Evolutionary conservation across 305 asterid species (phyloP), one percentile per base, ranked within the genome.

Genomic region (Rubia tinctorum): DNA sequence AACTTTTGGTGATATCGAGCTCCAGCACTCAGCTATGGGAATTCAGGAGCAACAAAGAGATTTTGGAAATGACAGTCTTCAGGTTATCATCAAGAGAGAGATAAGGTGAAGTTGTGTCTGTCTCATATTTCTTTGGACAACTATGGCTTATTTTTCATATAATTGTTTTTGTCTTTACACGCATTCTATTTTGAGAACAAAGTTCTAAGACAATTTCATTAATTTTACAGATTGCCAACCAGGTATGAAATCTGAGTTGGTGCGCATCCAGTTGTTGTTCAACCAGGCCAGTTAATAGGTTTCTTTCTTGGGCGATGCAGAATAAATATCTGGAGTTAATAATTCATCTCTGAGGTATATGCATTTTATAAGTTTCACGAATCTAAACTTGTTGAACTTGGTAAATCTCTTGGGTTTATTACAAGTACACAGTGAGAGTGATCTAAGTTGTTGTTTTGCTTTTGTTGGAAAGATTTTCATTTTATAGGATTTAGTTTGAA

Each of bases 1-100:
- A 1, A 6, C 2, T 10, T 27, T 0, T 7, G 0, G 39, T 5
- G 4, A 4, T 6, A 10, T 2, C 6, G 39, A n/a, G 20, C 53
- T 20, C 37, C 11, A 18, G 23, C n/a, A 40, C 30, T 78, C 75
- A 17, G 81, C 72, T 12, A 73, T 7, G 43, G 15, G 23, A 20
- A 79, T 79, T 64, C n/a, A 40, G 45, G 59, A 64, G 6, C 82
- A 74, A 74, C 20, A 5, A 23, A 66, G 47, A 4, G 20, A 55
- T 55, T 17, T 40, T 23, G 76, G 76, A 55, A 66, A 64, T 56
- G 70, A 76, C 10, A 15, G 4, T 10, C 34, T 76, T 58, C 63
- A 69, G 44, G 56, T 76, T 25, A 14, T 30, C 40, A 2, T 62
- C 39, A 61, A 61, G 17, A 47, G 53, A 47, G 53, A 47, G 2